Percentiles rank a stretch among this genome's conserved stretches.
phyloP scores from a whole-genome alignment of 371 early-diverging fungal species.

The Rhizopus delemar region DNA sequence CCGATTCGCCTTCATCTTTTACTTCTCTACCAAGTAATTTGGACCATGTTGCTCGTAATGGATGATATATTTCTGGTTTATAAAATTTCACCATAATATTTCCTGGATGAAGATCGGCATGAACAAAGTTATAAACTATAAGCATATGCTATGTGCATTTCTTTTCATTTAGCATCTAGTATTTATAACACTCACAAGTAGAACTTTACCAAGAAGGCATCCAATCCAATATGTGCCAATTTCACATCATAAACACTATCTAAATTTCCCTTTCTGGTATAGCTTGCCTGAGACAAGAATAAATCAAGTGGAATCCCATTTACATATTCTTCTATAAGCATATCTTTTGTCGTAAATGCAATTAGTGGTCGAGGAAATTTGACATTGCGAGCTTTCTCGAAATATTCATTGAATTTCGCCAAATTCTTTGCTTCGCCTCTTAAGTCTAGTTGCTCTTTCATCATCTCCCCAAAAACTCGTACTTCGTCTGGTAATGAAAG shows the following conservation, averaged over 20 bases:
- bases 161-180: neutral
- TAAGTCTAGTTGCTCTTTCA: slow-evolving; percentile 89
- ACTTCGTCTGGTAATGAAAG: slow-evolving; percentile 89
- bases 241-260: slow-evolving; percentile 66
- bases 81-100: slow-evolving; percentile 90
- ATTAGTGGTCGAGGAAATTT: slow-evolving; percentile 74
- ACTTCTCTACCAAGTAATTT: slow-evolving; percentile 33
- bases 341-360: slow-evolving; percentile 62
- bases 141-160: slow-evolving; percentile 72
- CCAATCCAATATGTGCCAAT: slow-evolving; percentile 66
- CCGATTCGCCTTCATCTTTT: slow-evolving; percentile 45
- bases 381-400: slow-evolving; percentile 54
- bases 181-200: slow-evolving; percentile 1
- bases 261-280: slow-evolving; percentile 22
- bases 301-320: slow-evolving; percentile 75
- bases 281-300: slow-evolving; percentile 60
- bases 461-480: slow-evolving; percentile 86
- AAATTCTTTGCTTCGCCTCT: slow-evolving; percentile 81
- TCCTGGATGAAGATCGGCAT: slow-evolving; percentile 94
- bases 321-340: slow-evolving; percentile 83
- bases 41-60: slow-evolving; percentile 57
- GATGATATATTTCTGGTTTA: slow-evolving; percentile 63
- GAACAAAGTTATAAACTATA: slow-evolving; percentile 89
- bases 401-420: slow-evolving; percentile 69
- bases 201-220: slow-evolving; percentile 51